phyloP scores from a whole-genome alignment of 768 basidiomycete species.

The Tulasnella sp. region DNA sequence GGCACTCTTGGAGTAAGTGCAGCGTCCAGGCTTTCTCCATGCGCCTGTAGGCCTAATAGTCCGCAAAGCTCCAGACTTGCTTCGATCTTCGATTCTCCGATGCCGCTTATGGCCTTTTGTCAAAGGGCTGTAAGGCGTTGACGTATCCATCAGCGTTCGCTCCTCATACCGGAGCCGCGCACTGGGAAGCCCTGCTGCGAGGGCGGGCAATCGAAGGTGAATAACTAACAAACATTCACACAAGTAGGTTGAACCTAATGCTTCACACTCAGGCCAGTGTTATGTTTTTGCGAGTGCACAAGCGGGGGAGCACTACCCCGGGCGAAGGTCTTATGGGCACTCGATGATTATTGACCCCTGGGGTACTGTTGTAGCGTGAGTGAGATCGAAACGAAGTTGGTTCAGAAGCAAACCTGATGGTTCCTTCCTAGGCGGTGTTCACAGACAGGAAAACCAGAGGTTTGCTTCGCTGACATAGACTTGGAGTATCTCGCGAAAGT shows the following conservation, averaged over 20 bases:
- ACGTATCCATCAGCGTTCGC: slow-evolving; percentile 33
- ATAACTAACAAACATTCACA: neutral
- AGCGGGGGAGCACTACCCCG: slow-evolving; percentile 32
- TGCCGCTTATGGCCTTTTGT: slow-evolving; percentile 17
- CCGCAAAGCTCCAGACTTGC: slow-evolving; percentile 31
- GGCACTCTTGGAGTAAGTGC: slow-evolving; percentile 31
- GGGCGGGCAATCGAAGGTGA: slow-evolving; percentile 32
- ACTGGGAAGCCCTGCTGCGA: slow-evolving; percentile 32
- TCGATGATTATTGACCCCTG: slow-evolving; percentile 34
- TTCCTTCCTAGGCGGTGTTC: slow-evolving; percentile 29
- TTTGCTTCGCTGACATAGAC: slow-evolving; percentile 32
- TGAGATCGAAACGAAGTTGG: neutral
- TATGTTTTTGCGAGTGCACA: slow-evolving; percentile 33
- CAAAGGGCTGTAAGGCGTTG: slow-evolving; percentile 23
- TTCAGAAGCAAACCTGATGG: too few species aligned
- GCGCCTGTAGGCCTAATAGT: neutral
- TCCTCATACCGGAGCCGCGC: slow-evolving; percentile 31
- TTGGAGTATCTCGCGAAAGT: slow-evolving; percentile 29
- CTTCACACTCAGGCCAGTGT: slow-evolving; percentile 29
- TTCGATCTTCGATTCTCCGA: slow-evolving; percentile 32
- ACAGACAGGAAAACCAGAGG: slow-evolving; percentile 17
- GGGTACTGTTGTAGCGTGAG: slow-evolving; percentile 33
- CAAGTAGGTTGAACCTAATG: neutral
- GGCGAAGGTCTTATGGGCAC: slow-evolving; percentile 30
- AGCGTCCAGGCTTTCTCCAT: neutral